Conservation (phyloP, 306 rosid species). For the Corylus americana region DNA sequence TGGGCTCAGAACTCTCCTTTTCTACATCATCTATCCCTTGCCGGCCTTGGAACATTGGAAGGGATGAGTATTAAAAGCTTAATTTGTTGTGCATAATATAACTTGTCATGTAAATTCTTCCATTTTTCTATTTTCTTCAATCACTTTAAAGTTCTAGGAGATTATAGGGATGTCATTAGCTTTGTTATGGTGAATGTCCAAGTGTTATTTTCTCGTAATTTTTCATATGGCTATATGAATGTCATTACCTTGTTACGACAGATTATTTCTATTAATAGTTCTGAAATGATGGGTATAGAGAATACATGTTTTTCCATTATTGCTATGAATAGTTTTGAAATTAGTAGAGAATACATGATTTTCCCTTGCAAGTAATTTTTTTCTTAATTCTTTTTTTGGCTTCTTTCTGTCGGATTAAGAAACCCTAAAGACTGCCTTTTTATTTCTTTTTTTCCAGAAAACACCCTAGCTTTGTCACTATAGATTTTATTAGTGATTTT, state of each 20-base stretch:
- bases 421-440: not conserved
- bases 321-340: not conserved
- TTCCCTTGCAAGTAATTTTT: not conserved
- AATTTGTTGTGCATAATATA: not conserved
- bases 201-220: not conserved
- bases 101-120: not conserved
- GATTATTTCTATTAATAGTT: no score
- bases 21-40: not conserved
- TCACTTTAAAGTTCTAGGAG: not conserved
- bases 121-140: not conserved
- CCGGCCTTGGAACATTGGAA: not conserved
- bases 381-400: not conserved
- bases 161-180: not conserved
- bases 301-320: not conserved
- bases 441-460: not conserved
- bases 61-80: not conserved
- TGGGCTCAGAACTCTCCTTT: not conserved
- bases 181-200: not conserved
- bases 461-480: not conserved
- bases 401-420: not conserved
- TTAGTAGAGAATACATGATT: not conserved
- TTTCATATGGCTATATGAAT: not conserved
- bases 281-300: not conserved
- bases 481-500: conserved; percentile 20
- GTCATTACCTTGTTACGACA: not conserved